These are phyloP conservation scores for Triticum urartu DNA, from an alignment of 176 grass and related monocot species.

Conservation along the genomic window DNA sequence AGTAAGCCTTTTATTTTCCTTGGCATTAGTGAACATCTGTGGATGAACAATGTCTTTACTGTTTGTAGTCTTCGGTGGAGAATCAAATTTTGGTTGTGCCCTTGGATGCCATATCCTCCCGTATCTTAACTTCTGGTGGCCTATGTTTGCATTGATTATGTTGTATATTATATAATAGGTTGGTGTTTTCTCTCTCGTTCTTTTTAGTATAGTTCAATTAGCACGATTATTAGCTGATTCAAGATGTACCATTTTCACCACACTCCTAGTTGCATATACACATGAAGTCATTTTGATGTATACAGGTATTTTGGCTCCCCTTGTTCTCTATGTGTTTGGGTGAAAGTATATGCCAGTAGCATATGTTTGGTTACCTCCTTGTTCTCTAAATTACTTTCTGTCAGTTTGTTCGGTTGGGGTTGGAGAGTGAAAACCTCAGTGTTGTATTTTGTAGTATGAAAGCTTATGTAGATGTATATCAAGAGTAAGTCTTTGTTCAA, in stretches of 20 bases:
- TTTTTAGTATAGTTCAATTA: background rate
- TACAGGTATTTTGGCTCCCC: background rate
- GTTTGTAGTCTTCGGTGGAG: background rate
- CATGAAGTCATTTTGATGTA: background rate
- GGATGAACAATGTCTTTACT: background rate
- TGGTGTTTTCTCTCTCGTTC: background rate
- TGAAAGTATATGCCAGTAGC: too few relatives aligned
- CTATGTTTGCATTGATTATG: background rate
- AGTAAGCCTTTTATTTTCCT: background rate
- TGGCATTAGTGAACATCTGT: background rate
- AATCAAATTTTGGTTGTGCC: background rate
- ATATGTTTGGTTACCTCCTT: background rate
- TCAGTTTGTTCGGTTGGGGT: background rate
- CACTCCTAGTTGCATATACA: background rate
- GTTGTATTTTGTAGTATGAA: background rate
- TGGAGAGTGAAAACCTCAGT: background rate
- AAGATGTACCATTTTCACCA: background rate
- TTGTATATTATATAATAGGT: background rate
- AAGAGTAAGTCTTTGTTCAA: too few relatives aligned
- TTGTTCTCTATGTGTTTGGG: too few relatives aligned
- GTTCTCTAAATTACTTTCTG: background rate
- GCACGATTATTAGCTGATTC: background rate
- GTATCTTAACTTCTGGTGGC: background rate
- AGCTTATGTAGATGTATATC: too few relatives aligned
- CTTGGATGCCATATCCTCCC: background rate